Base-by-base conservation (phyloP, 805 yeast genomes). In the Zygosaccharomyces pseudorouxii region DNA sequence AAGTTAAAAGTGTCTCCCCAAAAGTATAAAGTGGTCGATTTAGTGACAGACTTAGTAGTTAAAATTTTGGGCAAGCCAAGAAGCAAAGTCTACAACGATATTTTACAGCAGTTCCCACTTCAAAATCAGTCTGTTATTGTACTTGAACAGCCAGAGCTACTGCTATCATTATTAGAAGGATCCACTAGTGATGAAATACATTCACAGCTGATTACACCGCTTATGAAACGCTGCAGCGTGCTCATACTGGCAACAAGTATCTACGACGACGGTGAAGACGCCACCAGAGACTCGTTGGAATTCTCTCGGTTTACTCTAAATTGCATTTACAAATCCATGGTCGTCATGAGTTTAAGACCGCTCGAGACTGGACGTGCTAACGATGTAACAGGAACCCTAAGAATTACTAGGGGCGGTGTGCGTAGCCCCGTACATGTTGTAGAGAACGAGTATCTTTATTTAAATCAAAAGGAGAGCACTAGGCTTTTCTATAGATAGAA, bases 361-460 rank as follows among this genome's bases (percentile, higher is more conserved):
- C 68, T 89, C 50, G 72, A 77, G 3, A 87, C 96, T 0, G 96
- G 96, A 0, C 73, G 88, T 56, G 95, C 96, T 0, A 79, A 77
- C 39, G 96, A 89, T 61, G 77, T 86, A 2, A 84, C 95, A 0
- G 96, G 96, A 1, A 73, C 82, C 3, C 60, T 89, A 36, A 71
- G 78, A 0, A 73, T 89, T 0, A 66, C 82, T 0, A 70, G 68
- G 43, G 96, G 96, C 0, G 71, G 81, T 2, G 50, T 72, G 2
- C 30, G 50, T 8, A 36, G 54, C 4, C 60, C 59, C 31, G 53
- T 54, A 1, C 36, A 30, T 23, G 73, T 80, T 0, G 54, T 63
- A 2, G 92, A 86, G 58, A 80, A 74, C 53, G 88, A 84, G 55
- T 84, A 83, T 58, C 68, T 83, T 25, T 86, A 78, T 60, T 65